Evolutionary conservation across 768 basidiomycete species (phyloP).

Genomic region (Obba rivulosa): DNA sequence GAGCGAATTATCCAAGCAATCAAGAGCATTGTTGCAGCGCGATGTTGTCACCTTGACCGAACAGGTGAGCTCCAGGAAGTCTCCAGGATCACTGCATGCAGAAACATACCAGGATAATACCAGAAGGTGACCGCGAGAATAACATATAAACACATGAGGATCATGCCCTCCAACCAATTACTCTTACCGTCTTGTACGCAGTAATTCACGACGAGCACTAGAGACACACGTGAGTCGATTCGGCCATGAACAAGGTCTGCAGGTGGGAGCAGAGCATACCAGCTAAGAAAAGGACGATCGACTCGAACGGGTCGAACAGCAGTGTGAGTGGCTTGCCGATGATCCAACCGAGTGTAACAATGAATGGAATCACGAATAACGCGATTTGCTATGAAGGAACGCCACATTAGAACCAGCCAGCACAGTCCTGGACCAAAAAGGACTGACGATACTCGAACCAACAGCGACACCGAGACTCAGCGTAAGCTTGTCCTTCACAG

Average conservation of each 20-base stretch:
- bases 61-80: neutral
- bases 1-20: conserved; percentile 2
- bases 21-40: neutral
- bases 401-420: neutral
- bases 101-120: conserved; percentile 42
- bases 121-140: conserved; percentile 51
- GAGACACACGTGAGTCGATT: neutral
- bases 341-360: conserved; percentile 74
- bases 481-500: conserved; percentile 85
- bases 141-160: conserved; percentile 62
- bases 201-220: conserved; percentile 53
- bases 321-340: conserved; percentile 75
- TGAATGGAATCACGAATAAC: conserved; percentile 82
- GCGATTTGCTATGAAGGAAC: conserved; percentile 60
- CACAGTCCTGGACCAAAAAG: neutral
- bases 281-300: conserved; percentile 52
- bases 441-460: conserved; percentile 71
- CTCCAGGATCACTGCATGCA: neutral
- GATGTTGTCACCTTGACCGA: conserved; percentile 11
- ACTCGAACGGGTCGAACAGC: conserved; percentile 88
- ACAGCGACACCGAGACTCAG: conserved; percentile 88
- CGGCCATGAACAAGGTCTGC: neutral
- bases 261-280: conserved; percentile 23
- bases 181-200: conserved; percentile 81
- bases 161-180: conserved; percentile 86